A percentile compares a stretch with the other conserved stretches of the same genome.
These are phyloP conservation scores for Saccharum spontaneum DNA, from an alignment of 176 grass and related monocot genomes.

Conservation along the genomic window DNA sequence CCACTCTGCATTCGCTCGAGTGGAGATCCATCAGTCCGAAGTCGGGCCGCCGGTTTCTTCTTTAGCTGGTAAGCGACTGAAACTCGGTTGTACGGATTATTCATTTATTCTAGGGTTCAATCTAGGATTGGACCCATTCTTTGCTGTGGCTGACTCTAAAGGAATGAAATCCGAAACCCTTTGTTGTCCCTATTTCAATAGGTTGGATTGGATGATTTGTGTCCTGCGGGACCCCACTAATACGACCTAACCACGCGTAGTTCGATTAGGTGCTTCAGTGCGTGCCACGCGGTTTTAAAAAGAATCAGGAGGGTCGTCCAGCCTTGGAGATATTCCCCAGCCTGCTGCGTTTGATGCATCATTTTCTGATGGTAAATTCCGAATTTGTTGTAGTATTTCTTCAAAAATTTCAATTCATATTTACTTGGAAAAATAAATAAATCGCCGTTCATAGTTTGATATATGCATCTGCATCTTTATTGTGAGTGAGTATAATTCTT, in stretches of 20 bases:
- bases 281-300: background rate
- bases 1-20: background rate
- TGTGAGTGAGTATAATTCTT: background rate
- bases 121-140: background rate
- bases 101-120: slow-evolving; percentile 12
- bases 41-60: background rate
- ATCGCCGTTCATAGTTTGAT: background rate
- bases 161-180: background rate
- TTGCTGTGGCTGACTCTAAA: background rate
- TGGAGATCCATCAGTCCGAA: background rate
- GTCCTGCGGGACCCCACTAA: background rate
- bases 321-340: background rate
- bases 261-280: background rate
- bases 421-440: background rate
- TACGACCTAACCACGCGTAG: background rate
- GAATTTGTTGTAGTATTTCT: background rate
- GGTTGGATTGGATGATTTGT: background rate
- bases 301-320: background rate
- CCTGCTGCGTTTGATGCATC: background rate
- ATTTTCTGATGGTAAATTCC: background rate
- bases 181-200: background rate
- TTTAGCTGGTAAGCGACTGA: background rate
- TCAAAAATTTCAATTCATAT: background rate
- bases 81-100: background rate
- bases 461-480: background rate